Base-by-base conservation (phyloP, 805 yeast species). In the Yarrowia bubula region DNA sequence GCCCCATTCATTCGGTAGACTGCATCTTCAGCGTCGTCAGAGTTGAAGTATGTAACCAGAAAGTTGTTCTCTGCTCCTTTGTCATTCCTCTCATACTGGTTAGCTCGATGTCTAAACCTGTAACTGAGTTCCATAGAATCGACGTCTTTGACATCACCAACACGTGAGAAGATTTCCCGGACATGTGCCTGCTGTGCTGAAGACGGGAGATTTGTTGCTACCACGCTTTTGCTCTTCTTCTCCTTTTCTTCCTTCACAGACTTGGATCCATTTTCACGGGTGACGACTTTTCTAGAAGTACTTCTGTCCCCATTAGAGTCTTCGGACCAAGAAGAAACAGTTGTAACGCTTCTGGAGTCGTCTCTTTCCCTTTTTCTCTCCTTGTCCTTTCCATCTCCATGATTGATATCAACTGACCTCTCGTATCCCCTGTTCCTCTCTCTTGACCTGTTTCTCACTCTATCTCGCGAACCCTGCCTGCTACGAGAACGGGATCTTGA, bases 141-240 rank as follows among this genome's bases (percentile, higher is more conserved):
- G 69, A 69, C 68, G 71, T 73, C 41, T 67, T 70, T 64, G 70
- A 58, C 69, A 66, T 70, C 64, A 68, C 61, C 61, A 1, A 55
- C 18, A 1, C 61, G 11, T 4, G 32, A 37, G 17, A 55, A 55
- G n/a, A 55, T 55, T 10, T 55, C 61, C 14, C 61, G 35, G 15
- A 55, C 38, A 8, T 55, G 61, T 2, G 61, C 38, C 4, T 11
- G 28, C 1, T 31, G 15, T 2, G 47, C 61, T 1, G 61, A 55
- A 4, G 11, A 4, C 3, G 61, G 61, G 3, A 38, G 28, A 5
- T 22, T 28, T 1, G 47, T 41, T 1, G 42, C 47, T 1, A 55
- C 31, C 10, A 55, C 47, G 13, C 61, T 55, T 14, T n/a, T n/a
- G 2, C 18, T 9, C 11, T 18, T 37, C 32, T 8, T 18, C 53